These are phyloP conservation scores for Chloris gayana DNA, from an alignment of 176 grass and related monocot genomes.

Conservation along the genomic window DNA sequence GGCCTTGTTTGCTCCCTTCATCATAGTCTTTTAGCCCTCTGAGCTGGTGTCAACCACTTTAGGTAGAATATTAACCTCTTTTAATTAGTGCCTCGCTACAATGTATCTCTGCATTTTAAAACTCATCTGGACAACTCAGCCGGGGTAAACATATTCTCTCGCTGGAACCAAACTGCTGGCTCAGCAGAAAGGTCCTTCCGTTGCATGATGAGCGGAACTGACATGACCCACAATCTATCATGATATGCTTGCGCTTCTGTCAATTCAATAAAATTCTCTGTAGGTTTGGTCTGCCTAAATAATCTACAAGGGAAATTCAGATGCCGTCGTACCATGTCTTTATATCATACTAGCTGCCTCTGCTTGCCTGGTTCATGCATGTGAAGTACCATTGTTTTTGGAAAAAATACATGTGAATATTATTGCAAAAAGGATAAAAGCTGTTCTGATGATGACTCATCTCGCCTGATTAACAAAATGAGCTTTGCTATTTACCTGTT, in stretches of 20 bases:
- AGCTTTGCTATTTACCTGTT: too few species aligned
- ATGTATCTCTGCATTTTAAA: conserved; percentile 8
- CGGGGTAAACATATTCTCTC: not conserved
- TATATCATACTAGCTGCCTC: not conserved
- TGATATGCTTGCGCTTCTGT: conserved; percentile 11
- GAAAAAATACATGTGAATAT: not conserved
- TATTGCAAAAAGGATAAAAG: not conserved
- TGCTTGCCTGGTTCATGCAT: not conserved
- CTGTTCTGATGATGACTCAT: not conserved
- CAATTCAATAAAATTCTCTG: not conserved
- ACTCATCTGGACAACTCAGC: not conserved
- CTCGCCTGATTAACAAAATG: not conserved
- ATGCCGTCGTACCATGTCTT: not conserved
- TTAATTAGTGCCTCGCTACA: conserved; percentile 14
- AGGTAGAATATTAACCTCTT: conserved; percentile 34
- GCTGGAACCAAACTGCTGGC: conserved; percentile 32
- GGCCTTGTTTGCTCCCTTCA: not conserved
- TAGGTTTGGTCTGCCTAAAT: conserved; percentile 20
- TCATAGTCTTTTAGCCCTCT: not conserved
- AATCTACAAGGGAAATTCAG: not conserved
- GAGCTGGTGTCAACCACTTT: conserved; percentile 37
- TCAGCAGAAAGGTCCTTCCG: conserved; percentile 20
- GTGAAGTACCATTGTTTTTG: not conserved
- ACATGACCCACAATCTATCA: not conserved
- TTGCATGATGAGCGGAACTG: conserved; percentile 20